Percentiles rank a stretch among this genome's conserved stretches.
Evolutionary conservation across 2,329 filamentous ascomycete genomes (phyloP).

Genomic region (Cladophialophora psammophila): DNA sequence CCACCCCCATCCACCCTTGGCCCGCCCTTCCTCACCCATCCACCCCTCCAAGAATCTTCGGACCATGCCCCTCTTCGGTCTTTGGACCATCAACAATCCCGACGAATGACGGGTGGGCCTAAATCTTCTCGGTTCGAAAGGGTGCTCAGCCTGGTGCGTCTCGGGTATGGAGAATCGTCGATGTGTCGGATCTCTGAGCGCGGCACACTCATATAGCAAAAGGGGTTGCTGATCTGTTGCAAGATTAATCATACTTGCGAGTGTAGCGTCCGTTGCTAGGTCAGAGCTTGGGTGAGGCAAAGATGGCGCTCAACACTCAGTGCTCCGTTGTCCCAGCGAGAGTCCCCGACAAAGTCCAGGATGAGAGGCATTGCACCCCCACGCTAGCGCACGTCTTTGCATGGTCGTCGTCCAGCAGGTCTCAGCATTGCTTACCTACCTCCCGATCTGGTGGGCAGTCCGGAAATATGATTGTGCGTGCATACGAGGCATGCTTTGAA

Average conservation of each 20-base stretch:
- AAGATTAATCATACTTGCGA: background rate
- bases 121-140: background rate
- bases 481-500: background rate
- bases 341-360: background rate
- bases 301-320: background rate
- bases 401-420: slow-evolving; percentile 8
- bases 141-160: background rate
- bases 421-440: slow-evolving; percentile 12
- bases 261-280: background rate
- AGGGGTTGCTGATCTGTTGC: slow-evolving; percentile 2
- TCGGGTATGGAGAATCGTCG: background rate
- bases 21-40: background rate
- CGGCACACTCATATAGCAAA: background rate
- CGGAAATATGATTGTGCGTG: slow-evolving; percentile 2
- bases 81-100: background rate
- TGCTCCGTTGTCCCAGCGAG: background rate
- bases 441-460: slow-evolving; percentile 15
- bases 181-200: background rate
- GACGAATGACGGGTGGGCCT: background rate
- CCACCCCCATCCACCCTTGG: background rate
- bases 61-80: background rate
- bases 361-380: slow-evolving; percentile 17
- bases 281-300: background rate
- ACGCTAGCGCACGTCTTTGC: slow-evolving; percentile 13
- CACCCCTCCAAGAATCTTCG: background rate